phyloP scores from a whole-genome alignment of 2,329 filamentous ascomycete species.

The Fusarium kyushuense region DNA sequence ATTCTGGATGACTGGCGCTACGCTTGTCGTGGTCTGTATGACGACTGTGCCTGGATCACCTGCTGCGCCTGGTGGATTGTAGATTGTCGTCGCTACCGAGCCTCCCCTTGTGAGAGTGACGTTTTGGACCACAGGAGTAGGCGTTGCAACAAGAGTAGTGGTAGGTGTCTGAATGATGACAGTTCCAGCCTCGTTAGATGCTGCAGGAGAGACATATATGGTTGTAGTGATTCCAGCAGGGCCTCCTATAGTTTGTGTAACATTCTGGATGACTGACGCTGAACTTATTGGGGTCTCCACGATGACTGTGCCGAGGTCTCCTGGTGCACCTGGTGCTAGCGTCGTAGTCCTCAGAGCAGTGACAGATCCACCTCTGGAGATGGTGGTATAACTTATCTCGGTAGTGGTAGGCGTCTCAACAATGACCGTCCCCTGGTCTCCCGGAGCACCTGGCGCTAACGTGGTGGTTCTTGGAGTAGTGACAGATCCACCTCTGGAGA shows the following conservation, averaged over 20 bases:
- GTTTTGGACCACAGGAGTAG: background rate
- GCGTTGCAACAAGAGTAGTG: rapidly evolving
- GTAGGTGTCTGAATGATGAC: constrained; percentile 26
- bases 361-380: constrained; percentile 8
- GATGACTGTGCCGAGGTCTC: constrained; percentile 19
- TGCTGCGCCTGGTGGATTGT: too few species aligned
- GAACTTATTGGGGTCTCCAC: too few species aligned
- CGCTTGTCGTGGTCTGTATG: constrained; percentile 11
- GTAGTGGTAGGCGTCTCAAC: constrained; percentile 12
- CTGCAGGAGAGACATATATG: background rate
- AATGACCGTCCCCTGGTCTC: constrained; percentile 10
- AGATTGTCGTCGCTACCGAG: too few species aligned
- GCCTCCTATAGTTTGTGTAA: constrained; percentile 3
- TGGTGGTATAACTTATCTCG: background rate
- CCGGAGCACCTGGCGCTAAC: background rate
- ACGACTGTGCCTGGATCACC: constrained; percentile 1
- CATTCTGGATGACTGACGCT: background rate
- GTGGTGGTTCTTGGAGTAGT: background rate
- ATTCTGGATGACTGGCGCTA: background rate
- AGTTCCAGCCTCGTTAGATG: background rate
- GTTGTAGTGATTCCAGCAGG: constrained; percentile 1
- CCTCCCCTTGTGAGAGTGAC: too few species aligned
- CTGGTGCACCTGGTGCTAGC: background rate
- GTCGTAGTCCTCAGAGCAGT: background rate
- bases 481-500: constrained; percentile 6